Conservation (phyloP, 176 grass and related monocot species). For the Ampelocalamus luodianensis region DNA sequence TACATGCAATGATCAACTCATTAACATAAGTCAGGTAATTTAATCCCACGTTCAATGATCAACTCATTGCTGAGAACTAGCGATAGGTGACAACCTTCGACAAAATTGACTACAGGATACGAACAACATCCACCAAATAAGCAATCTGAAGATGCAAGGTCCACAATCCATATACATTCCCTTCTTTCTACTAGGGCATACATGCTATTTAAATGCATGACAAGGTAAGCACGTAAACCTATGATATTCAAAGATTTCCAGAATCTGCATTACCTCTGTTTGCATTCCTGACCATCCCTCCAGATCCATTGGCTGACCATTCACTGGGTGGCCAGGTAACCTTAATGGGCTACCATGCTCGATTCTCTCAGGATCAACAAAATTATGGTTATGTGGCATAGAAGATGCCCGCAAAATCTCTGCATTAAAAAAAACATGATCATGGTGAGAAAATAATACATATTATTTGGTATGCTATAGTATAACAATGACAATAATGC, state of each 20-base stretch:
- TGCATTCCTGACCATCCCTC: slow-evolving; percentile 88
- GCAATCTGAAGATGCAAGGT: slow-evolving; percentile 15
- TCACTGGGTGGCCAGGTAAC: slow-evolving; percentile 72
- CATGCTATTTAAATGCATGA: slow-evolving; percentile 18
- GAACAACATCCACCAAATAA: slow-evolving; percentile 23
- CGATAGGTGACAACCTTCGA: neutral
- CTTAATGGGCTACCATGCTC: slow-evolving; percentile 89
- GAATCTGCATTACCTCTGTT: slow-evolving; percentile 72
- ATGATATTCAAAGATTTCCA: slow-evolving; percentile 30
- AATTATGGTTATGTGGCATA: slow-evolving; percentile 72
- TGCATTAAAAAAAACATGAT: slow-evolving; percentile 58
- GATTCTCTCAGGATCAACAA: slow-evolving; percentile 90
- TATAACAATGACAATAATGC: slow-evolving; percentile 21
- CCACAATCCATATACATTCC: slow-evolving; percentile 4
- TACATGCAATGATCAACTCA: neutral
- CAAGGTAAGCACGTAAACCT: neutral
- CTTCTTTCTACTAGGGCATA: neutral
- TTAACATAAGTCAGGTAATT: slow-evolving; percentile 35
- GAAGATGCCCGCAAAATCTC: slow-evolving; percentile 90
- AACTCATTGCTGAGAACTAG: slow-evolving; percentile 17
- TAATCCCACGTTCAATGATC: neutral
- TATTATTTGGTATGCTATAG: neutral
- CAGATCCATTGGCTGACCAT: slow-evolving; percentile 95
- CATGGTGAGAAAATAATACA: slow-evolving; percentile 16
- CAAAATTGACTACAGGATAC: slow-evolving; percentile 1